Conservation (phyloP, 164 flowering plant species). For the Cinnamomum chago region DNA sequence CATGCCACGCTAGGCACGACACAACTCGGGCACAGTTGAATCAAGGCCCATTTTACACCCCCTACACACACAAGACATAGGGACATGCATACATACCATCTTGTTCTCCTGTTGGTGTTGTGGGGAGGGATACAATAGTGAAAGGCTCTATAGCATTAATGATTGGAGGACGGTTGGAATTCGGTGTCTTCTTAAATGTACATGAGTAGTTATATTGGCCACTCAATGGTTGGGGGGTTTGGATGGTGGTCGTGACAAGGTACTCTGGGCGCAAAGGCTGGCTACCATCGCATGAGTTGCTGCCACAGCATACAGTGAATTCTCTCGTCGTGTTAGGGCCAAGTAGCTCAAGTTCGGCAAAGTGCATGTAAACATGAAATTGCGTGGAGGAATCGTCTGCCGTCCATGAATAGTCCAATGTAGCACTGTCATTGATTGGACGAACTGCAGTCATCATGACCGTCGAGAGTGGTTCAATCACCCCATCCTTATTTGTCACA, state of each 20-base stretch:
- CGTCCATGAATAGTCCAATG: slow-evolving; percentile 10
- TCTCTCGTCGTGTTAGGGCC: slow-evolving; percentile 20
- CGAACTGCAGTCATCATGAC: slow-evolving; percentile 31
- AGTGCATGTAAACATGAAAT: slow-evolving; percentile 27
- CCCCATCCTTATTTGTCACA: not conserved
- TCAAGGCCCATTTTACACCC: no score
- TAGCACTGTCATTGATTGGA: not conserved
- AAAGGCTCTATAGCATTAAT: slow-evolving; percentile 27
- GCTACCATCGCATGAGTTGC: no score
- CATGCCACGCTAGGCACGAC: no score
- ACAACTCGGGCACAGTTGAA: no score
- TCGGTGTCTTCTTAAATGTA: slow-evolving; percentile 11
- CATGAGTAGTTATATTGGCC: not conserved
- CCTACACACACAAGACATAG: no score
- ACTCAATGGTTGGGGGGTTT: not conserved
- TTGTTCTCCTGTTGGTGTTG: not conserved
- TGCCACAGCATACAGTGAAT: slow-evolving; percentile 16
- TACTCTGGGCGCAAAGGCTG: slow-evolving; percentile 3
- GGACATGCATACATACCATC: slow-evolving; percentile 3
- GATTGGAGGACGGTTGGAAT: slow-evolving; percentile 41
- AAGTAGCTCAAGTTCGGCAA: slow-evolving; percentile 31
- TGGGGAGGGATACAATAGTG: no score
- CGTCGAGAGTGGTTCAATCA: slow-evolving; percentile 12
- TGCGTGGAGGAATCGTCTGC: not conserved
- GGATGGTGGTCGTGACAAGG: not conserved